Evolutionary conservation across 441 rosid genomes (phyloP).

Genomic region (Adansonia rubrostipa): DNA sequence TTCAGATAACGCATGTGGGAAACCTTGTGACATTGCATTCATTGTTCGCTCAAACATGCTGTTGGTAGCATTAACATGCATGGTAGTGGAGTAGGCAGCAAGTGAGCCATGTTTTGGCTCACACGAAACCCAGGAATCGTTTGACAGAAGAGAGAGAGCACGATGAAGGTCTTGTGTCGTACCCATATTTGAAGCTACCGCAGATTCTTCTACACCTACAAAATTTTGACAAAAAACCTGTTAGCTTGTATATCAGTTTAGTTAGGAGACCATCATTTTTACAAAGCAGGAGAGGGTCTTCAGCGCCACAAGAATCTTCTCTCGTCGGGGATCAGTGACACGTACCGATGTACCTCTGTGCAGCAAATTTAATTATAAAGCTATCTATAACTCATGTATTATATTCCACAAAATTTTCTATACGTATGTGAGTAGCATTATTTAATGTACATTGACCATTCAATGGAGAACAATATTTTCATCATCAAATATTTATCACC

Average conservation of each 20-base stretch:
- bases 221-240: not conserved
- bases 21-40: slow-evolving; percentile 38
- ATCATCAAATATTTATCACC: not conserved
- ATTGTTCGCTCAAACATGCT: slow-evolving; percentile 42
- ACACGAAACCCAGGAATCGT: slow-evolving; percentile 57
- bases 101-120: slow-evolving; percentile 54
- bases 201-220: slow-evolving; percentile 59
- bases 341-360: not conserved
- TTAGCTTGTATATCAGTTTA: slow-evolving; percentile 17
- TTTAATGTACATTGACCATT: not conserved
- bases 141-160: slow-evolving; percentile 99
- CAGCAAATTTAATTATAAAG: not conserved
- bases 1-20: slow-evolving; percentile 43
- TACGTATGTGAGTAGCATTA: not conserved
- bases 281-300: not conserved
- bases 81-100: slow-evolving; percentile 45
- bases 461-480: not conserved
- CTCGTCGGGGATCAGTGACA: not conserved
- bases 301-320: not conserved
- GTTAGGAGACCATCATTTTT: not conserved
- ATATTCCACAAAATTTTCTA: not conserved
- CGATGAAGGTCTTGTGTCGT: slow-evolving; percentile 68
- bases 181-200: slow-evolving; percentile 58
- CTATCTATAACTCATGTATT: not conserved
- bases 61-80: slow-evolving; percentile 27